Conservation (phyloP, 108 stramenopile genomes). For the Cyclotella sp. region DNA sequence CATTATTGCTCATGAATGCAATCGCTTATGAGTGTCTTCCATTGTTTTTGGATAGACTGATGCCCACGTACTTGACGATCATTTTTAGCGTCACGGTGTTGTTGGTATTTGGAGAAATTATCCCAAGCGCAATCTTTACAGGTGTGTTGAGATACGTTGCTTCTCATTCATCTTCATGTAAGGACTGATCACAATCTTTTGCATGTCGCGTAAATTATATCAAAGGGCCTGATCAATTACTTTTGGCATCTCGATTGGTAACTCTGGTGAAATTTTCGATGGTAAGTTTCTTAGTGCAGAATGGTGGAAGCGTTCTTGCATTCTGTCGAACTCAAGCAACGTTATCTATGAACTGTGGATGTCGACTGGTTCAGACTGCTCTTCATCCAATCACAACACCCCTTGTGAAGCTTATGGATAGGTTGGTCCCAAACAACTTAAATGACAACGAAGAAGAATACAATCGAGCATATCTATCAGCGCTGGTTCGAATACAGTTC, state of each 20-base stretch:
- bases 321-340: neutral
- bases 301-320: neutral
- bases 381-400: conserved; percentile 88
- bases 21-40: conserved; percentile 87
- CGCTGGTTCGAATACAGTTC: conserved; percentile 79
- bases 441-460: conserved; percentile 53
- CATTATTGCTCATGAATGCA: conserved; percentile 88
- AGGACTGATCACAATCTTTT: no score
- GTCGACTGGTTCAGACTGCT: conserved; percentile 22
- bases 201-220: no score
- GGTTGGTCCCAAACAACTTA: conserved; percentile 52
- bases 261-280: conserved; percentile 71
- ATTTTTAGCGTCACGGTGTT: conserved; percentile 84
- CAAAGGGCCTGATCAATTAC: conserved; percentile 80
- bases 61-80: conserved; percentile 83
- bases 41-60: conserved; percentile 82
- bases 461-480: conserved; percentile 71
- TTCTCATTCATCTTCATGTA: no score
- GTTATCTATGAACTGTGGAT: no score
- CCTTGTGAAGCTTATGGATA: conserved; percentile 75
- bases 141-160: no score
- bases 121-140: conserved; percentile 62
- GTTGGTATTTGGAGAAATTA: conserved; percentile 85
- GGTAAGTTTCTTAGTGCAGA: neutral
- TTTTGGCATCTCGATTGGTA: conserved; percentile 68